Conservation (phyloP, 2,329 filamentous ascomycete species). For the Tolypocladium pustulatum region DNA sequence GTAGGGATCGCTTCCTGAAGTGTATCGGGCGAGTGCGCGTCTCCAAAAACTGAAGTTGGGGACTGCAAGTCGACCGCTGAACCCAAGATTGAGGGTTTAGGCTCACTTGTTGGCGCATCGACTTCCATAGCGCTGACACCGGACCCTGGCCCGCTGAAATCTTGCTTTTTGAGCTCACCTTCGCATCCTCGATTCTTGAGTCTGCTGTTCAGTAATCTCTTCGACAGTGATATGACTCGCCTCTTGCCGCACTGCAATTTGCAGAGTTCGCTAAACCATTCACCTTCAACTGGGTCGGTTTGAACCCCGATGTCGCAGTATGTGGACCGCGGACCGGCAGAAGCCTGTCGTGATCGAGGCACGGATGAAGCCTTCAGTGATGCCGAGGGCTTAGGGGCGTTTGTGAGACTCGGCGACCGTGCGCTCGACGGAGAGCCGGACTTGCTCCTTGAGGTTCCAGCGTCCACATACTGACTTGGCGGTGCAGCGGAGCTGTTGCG, state of each 20-base stretch:
- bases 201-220: slow-evolving; percentile 39
- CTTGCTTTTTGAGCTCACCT: slow-evolving; percentile 21
- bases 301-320: slow-evolving; percentile 44
- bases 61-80: slow-evolving; percentile 13
- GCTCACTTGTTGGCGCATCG: slow-evolving; percentile 23
- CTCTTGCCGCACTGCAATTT: slow-evolving; percentile 30
- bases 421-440: slow-evolving; percentile 38
- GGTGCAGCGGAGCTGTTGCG: slow-evolving; percentile 25
- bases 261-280: slow-evolving; percentile 36
- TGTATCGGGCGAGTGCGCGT: slow-evolving; percentile 20
- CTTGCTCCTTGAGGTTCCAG: slow-evolving; percentile 41
- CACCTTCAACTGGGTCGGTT: slow-evolving; percentile 42
- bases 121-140: slow-evolving; percentile 28
- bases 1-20: slow-evolving; percentile 16
- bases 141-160: slow-evolving; percentile 10
- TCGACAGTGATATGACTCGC: slow-evolving; percentile 41
- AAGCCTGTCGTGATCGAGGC: slow-evolving; percentile 24
- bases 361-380: slow-evolving; percentile 17
- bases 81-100: slow-evolving; percentile 11
- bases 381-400: slow-evolving; percentile 14
- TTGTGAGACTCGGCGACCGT: slow-evolving; percentile 24
- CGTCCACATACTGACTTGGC: slow-evolving; percentile 37
- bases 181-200: slow-evolving; percentile 31
- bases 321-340: slow-evolving; percentile 25
- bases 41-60: slow-evolving; percentile 11